A percentile compares a stretch with the other conserved stretches of the same genome.
Conservation (phyloP, 2,329 filamentous ascomycete genomes). For the Aureobasidium sp. region DNA sequence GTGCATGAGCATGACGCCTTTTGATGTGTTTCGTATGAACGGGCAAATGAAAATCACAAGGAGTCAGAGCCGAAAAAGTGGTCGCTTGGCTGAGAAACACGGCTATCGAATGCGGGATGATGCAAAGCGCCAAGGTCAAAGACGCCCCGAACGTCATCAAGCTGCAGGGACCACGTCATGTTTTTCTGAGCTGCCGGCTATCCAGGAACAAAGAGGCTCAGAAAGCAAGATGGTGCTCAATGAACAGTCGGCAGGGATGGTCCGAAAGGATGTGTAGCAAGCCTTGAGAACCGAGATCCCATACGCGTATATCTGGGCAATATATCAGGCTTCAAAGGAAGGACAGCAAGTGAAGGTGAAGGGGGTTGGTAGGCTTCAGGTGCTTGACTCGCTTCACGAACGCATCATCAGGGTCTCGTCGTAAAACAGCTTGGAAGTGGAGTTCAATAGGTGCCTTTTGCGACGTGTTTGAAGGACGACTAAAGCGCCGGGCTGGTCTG, state of each 20-base stretch:
- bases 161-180: conserved; percentile 9
- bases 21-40: background rate
- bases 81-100: conserved; percentile 7
- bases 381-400: background rate
- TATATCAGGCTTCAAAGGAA: background rate
- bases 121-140: conserved; percentile 2
- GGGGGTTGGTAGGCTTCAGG: background rate
- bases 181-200: background rate
- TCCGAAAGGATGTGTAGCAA: background rate
- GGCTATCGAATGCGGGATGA: conserved; percentile 13
- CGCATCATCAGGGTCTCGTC: conserved; percentile 8
- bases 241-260: background rate
- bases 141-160: conserved; percentile 3
- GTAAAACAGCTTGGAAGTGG: conserved; percentile 1
- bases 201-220: conserved; percentile 9
- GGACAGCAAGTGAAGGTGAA: background rate
- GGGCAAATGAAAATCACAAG: background rate
- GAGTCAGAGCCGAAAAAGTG: conserved; percentile 4
- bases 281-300: background rate
- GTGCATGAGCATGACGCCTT: conserved; percentile 8
- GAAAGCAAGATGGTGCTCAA: conserved; percentile 1
- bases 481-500: background rate
- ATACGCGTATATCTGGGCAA: background rate
- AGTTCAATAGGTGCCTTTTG: conserved; percentile 9
- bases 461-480: background rate